Conservation (phyloP, 2,329 filamentous ascomycete species). For the Acarospora socialis region DNA sequence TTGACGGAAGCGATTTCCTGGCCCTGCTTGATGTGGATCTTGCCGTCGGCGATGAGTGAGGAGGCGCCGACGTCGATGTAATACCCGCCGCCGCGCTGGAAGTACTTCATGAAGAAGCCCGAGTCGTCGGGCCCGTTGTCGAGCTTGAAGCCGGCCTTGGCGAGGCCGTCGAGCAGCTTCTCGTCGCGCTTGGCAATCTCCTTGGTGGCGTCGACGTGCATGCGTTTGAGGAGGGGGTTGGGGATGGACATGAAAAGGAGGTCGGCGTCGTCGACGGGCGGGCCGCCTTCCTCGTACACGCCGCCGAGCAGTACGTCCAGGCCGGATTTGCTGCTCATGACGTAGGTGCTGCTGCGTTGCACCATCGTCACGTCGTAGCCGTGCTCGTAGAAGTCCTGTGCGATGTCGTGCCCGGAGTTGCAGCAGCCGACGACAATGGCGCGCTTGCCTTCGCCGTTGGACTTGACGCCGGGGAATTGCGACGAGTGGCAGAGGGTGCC, state of each 20-base stretch:
- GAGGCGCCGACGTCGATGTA: conserved; percentile 42
- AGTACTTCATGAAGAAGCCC: conserved; percentile 31
- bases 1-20: conserved; percentile 40
- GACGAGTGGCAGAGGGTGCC: conserved; percentile 32
- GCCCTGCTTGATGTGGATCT: conserved; percentile 48
- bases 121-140: conserved; percentile 27
- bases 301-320: conserved; percentile 32
- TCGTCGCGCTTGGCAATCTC: conserved; percentile 29
- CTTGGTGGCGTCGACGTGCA: conserved; percentile 30
- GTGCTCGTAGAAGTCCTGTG: conserved; percentile 35
- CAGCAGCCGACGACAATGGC: conserved; percentile 36
- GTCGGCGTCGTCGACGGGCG: conserved; percentile 38
- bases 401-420: conserved; percentile 36
- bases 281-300: conserved; percentile 32
- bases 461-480: conserved; percentile 28
- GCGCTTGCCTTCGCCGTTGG: conserved; percentile 27
- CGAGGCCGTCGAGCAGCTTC: conserved; percentile 30
- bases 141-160: conserved; percentile 32
- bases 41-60: conserved; percentile 40
- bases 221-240: conserved; percentile 31
- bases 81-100: conserved; percentile 40
- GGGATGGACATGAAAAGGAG: conserved; percentile 33
- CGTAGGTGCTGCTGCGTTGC: conserved; percentile 38
- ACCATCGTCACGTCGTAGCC: conserved; percentile 40
- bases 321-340: conserved; percentile 32